Evolutionary conservation across 2,329 filamentous ascomycete species (phyloP), one percentile per base, ranked within the genome.

Genomic region (Penicillium psychrosexuale): DNA sequence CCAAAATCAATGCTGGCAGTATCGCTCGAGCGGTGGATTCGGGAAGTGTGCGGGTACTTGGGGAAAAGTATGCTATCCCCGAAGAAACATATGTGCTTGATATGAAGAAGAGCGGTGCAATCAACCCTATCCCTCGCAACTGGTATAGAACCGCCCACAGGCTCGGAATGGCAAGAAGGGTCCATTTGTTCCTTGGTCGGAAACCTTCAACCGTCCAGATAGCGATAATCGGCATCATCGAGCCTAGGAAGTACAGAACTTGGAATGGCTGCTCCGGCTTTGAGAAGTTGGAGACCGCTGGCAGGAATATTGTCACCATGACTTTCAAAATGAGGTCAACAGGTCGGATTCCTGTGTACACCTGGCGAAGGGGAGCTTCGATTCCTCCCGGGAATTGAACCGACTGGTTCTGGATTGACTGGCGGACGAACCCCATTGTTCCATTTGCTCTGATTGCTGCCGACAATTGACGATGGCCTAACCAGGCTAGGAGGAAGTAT

Each of bases 31-130:
- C 66, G 17, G 60, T 59, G 8, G 54, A 46, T 1, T 60, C 42
- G 8, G 61, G 46, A 9, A 66, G 39, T 4, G 47, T 48, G n/a
- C 61, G 54, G 9, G 49, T 45, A 8, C 55, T 53, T 3, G 59
- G 44, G 1, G 51, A 40, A 33, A 60, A 62, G 46, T 65, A 66
- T 12, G 37, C 11, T 1, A 45, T 31, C 8, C 42, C 46, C 3
- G 48, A 42, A 9, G 57, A 64, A 19, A 51, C 44, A 36, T 51
- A 63, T 5, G 63, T 47, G 45, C 59, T 66, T 17, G 50, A 40
- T 13, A 64, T 53, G 37, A 61, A 68, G 51, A 64, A 69, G 4
- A 67, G 27, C 9, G 68, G 66, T 7, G 63, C 59, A 33, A 66
- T 62, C 34, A 65, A 34, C 9, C 58, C 59, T 8, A 61, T 59